Evolutionary conservation across 441 rosid species (phyloP).

Genomic region (Erodium chrysanthum): DNA sequence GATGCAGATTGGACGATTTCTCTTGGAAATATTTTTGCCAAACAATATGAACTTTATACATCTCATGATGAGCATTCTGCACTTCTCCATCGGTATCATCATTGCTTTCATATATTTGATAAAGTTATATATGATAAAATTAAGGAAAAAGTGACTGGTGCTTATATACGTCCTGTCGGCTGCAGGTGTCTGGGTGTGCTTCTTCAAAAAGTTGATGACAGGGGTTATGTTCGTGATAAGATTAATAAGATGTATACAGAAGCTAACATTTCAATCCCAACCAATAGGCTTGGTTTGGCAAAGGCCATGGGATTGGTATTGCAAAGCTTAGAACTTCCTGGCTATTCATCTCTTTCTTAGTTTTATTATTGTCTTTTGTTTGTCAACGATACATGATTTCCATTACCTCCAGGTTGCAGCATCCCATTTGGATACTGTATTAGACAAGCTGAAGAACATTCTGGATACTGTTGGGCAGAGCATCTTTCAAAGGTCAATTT

Average conservation of each 20-base stretch:
- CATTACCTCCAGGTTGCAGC: conserved; percentile 75
- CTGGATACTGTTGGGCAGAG: conserved; percentile 80
- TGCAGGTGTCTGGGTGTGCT: conserved; percentile 90
- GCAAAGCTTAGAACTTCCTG: conserved; percentile 16
- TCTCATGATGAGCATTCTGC: conserved; percentile 88
- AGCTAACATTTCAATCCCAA: conserved; percentile 73
- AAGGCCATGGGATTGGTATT: conserved; percentile 98
- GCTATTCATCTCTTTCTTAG: conserved; percentile 8
- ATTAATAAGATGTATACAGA: conserved; percentile 93
- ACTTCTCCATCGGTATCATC: conserved; percentile 74
- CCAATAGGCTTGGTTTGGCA: conserved; percentile 95
- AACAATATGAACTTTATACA: conserved; percentile 67
- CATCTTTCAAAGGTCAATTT: conserved; percentile 68
- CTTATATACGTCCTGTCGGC: conserved; percentile 3
- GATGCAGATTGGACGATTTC: conserved; percentile 78
- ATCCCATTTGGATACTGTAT: conserved; percentile 89
- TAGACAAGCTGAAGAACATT: conserved; percentile 86
- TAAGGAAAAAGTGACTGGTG: neutral
- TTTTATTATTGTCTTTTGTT: neutral
- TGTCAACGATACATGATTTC: conserved; percentile 19
- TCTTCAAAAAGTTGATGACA: conserved; percentile 87
- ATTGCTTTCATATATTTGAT: conserved; percentile 17
- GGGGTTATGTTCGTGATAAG: conserved; percentile 72
- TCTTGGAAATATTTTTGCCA: conserved; percentile 78
- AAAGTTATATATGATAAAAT: conserved; percentile 3